A percentile compares a stretch with the other conserved stretches of the same genome.
Evolutionary conservation across 2,329 filamentous ascomycete genomes (phyloP).

Genomic region (Aspergillus aculeatus): DNA sequence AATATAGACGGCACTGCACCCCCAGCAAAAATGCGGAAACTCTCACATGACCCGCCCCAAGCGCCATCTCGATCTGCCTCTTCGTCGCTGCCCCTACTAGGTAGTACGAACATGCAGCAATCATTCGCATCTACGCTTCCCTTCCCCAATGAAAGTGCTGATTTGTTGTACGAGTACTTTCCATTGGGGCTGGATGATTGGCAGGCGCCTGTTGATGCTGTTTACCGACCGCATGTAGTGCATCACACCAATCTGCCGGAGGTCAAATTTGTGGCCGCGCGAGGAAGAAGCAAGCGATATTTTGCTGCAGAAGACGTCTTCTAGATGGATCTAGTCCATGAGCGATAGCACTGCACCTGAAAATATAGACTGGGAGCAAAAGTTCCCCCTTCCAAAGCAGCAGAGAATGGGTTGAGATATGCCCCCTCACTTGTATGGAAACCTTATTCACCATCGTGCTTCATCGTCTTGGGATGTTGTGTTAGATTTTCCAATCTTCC

Average conservation of each 20-base stretch:
- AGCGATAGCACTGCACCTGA: neutral
- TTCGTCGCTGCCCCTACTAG: slow-evolving; percentile 34
- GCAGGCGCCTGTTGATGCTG: slow-evolving; percentile 85
- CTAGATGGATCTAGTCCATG: slow-evolving; percentile 14
- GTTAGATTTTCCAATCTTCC: neutral
- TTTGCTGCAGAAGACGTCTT: slow-evolving; percentile 62
- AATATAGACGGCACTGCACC: slow-evolving; percentile 32
- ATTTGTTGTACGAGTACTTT: slow-evolving; percentile 92
- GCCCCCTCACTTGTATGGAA: neutral
- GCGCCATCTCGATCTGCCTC: slow-evolving; percentile 32
- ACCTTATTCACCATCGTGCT: neutral
- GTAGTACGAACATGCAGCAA: slow-evolving; percentile 34
- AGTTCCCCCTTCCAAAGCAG: neutral
- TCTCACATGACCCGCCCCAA: slow-evolving; percentile 31
- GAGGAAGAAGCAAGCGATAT: slow-evolving; percentile 68
- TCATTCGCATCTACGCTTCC: slow-evolving; percentile 58
- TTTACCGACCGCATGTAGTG: slow-evolving; percentile 88
- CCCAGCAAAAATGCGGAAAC: slow-evolving; percentile 41
- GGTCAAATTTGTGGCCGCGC: slow-evolving; percentile 66
- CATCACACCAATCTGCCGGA: slow-evolving; percentile 77
- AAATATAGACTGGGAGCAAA: neutral
- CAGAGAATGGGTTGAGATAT: no score
- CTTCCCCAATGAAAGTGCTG: slow-evolving; percentile 64
- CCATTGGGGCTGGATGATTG: slow-evolving; percentile 86
- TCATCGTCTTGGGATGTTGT: neutral